phyloP scores from a whole-genome alignment of 2,329 filamentous ascomycete species.

The Colletotrichum filicis region DNA sequence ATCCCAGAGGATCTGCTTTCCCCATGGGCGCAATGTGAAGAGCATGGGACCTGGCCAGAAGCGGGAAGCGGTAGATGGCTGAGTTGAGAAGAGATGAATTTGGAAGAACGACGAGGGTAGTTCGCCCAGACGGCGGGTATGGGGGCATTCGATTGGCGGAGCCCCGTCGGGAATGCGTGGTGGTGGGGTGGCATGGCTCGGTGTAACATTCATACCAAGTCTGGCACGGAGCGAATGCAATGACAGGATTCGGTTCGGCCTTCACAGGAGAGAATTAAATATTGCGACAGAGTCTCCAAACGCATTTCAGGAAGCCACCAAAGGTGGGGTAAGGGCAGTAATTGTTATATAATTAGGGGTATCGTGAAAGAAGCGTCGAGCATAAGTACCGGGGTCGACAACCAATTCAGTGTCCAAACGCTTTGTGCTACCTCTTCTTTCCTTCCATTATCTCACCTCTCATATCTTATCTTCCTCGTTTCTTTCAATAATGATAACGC shows the following conservation, averaged over 20 bases:
- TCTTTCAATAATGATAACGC: too few relatives aligned
- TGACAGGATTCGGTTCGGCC: too few relatives aligned
- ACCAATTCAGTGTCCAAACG: too few relatives aligned
- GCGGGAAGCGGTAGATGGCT: conserved; percentile 18
- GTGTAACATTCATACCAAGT: conserved; percentile 4
- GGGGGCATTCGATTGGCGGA: conserved; percentile 25
- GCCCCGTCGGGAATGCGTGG: neutral
- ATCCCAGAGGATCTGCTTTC: neutral
- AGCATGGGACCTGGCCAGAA: conserved; percentile 10
- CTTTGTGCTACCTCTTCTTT: too few relatives aligned
- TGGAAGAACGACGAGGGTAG: neutral
- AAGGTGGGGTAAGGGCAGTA: too few relatives aligned
- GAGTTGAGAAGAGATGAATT: conserved; percentile 16
- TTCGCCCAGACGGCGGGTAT: conserved; percentile 10
- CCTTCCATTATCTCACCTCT: neutral
- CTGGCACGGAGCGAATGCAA: neutral
- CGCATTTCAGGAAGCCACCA: too few relatives aligned
- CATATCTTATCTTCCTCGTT: too few relatives aligned
- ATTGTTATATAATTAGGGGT: neutral
- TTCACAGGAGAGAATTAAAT: too few relatives aligned
- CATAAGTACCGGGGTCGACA: too few relatives aligned
- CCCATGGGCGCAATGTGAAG: neutral
- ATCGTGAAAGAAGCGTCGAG: neutral
- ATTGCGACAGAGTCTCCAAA: too few relatives aligned
- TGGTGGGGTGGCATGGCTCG: conserved; percentile 1